phyloP scores from a whole-genome alignment of 768 basidiomycete species.

The Xerocomellus chrysenteron region DNA sequence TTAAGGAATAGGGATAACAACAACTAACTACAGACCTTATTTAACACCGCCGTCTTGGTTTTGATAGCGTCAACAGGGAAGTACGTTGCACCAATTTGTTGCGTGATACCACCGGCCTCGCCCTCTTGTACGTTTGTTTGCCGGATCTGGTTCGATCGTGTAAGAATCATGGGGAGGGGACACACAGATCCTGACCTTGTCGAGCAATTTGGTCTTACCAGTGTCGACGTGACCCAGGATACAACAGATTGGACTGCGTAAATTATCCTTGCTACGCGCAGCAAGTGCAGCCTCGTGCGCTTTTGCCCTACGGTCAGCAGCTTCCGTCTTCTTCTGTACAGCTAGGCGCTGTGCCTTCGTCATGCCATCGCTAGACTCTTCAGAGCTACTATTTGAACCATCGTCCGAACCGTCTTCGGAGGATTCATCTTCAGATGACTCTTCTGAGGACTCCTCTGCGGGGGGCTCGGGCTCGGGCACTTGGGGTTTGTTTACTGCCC shows the following conservation, averaged over 20 bases:
- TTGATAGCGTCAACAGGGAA: constrained; percentile 96
- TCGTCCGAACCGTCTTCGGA: constrained; percentile 51
- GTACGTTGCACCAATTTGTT: constrained; percentile 99
- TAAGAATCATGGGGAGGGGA: constrained; percentile 2
- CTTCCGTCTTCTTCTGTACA: constrained; percentile 76
- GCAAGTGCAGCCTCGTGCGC: constrained; percentile 84
- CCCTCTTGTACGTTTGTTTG: constrained; percentile 99
- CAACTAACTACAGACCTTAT: constrained; percentile 52
- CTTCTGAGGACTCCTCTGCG: constrained; percentile 28
- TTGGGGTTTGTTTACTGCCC: constrained; percentile 10
- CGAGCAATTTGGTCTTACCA: constrained; percentile 95
- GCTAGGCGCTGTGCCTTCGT: constrained; percentile 65
- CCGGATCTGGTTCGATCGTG: constrained; percentile 65
- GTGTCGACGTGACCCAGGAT: constrained; percentile 99
- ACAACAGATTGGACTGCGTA: constrained; percentile 97
- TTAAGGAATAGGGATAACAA: constrained; percentile 7
- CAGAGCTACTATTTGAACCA: constrained; percentile 42
- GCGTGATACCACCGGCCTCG: constrained; percentile 99
- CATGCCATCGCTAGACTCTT: constrained; percentile 61
- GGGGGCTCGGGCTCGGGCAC: constrained; percentile 28
- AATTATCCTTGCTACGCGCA: constrained; percentile 81
- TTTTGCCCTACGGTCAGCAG: constrained; percentile 76
- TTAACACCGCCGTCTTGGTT: constrained; percentile 91
- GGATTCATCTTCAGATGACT: constrained; percentile 42
- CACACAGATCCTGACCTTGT: constrained; percentile 63